Conservation (phyloP, 345 rosid genomes). For the Lepidium didymum region DNA sequence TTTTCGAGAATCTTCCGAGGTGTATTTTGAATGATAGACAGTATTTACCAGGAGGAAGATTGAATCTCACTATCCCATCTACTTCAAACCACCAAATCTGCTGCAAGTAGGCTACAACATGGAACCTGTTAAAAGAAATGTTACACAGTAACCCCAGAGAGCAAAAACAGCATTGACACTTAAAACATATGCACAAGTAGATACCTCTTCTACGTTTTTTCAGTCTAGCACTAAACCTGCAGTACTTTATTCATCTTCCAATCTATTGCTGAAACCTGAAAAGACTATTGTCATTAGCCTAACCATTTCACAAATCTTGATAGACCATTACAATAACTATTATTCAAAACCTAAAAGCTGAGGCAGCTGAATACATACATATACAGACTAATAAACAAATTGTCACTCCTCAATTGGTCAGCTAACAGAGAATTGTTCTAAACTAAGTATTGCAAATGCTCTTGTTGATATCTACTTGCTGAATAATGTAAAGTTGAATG, state of each 20-base stretch:
- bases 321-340: not conserved
- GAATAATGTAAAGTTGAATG: not conserved
- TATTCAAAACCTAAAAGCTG: not conserved
- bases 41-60: conserved; percentile 68
- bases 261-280: not conserved
- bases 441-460: not conserved
- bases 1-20: conserved; percentile 67
- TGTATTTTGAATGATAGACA: conserved; percentile 72
- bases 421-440: not conserved
- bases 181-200: not conserved
- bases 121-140: conserved; percentile 40
- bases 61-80: conserved; percentile 68
- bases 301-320: not conserved
- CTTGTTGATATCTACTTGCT: not conserved
- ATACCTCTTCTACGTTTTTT: not conserved
- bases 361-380: not conserved
- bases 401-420: not conserved
- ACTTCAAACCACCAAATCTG: conserved; percentile 96
- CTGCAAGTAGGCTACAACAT: conserved; percentile 65
- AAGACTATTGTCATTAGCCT: not conserved
- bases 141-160: not conserved
- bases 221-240: not conserved
- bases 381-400: not conserved
- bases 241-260: not conserved
- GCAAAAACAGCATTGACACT: not conserved